A percentile compares a stretch with the other conserved stretches of the same genome.
Evolutionary conservation across 768 basidiomycete genomes (phyloP).

Genomic region (Auricularia auricula-judae): DNA sequence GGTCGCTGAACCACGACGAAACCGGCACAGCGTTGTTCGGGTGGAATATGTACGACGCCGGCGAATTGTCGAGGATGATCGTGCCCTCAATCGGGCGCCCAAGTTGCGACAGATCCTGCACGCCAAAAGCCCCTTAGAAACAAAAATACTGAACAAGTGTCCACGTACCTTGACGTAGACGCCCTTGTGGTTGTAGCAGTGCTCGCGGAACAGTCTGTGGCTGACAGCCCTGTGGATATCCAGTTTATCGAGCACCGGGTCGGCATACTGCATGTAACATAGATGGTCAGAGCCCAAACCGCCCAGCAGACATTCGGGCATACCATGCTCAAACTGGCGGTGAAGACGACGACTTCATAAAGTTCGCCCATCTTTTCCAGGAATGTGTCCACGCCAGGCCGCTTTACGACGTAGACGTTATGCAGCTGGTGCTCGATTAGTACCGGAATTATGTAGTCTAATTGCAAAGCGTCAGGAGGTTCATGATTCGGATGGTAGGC

Average conservation of each 20-base stretch:
- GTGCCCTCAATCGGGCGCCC: constrained; percentile 88
- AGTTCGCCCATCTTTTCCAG: constrained; percentile 97
- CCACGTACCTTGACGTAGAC: constrained; percentile 91
- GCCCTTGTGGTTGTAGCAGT: constrained; percentile 97
- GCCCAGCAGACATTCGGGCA: constrained; percentile 12
- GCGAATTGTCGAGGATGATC: constrained; percentile 98
- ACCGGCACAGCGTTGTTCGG: constrained; percentile 98
- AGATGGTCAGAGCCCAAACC: constrained; percentile 7
- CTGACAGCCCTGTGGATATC: constrained; percentile 87
- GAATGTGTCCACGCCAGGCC: constrained; percentile 96
- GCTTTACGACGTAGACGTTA: constrained; percentile 98
- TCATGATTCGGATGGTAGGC: neutral
- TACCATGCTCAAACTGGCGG: constrained; percentile 95
- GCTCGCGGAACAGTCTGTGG: constrained; percentile 93
- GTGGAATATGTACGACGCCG: constrained; percentile 98
- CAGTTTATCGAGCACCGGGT: constrained; percentile 95
- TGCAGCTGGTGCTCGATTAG: constrained; percentile 98
- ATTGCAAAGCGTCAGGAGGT: neutral
- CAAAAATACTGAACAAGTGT: neutral
- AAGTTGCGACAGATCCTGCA: constrained; percentile 89
- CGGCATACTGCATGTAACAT: constrained; percentile 64
- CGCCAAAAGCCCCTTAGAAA: neutral
- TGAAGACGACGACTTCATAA: constrained; percentile 96
- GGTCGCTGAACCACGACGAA: constrained; percentile 99
- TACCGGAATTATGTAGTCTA: constrained; percentile 94